These are phyloP conservation scores for Pseudevernia furfuracea DNA, from an alignment of 495 filamentous ascomycete species.

Conservation along the genomic window DNA sequence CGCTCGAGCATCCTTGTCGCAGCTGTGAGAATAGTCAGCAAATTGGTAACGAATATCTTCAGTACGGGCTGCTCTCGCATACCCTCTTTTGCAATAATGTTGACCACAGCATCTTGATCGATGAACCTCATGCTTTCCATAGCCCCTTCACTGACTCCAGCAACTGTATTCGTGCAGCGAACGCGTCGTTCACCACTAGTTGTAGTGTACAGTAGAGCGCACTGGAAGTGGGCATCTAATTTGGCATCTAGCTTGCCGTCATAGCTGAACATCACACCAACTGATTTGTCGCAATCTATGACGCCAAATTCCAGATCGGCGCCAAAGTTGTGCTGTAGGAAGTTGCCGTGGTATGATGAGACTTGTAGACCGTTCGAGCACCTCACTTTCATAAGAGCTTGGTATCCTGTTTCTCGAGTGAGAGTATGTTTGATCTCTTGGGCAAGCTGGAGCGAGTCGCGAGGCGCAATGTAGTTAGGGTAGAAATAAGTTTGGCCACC, in stretches of 20 bases:
- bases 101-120: slow-evolving; percentile 87
- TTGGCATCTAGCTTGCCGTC: slow-evolving; percentile 96
- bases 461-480: slow-evolving; percentile 82
- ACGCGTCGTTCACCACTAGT: slow-evolving; percentile 84
- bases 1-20: slow-evolving; percentile 72
- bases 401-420: slow-evolving; percentile 89
- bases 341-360: slow-evolving; percentile 89
- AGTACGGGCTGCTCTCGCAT: slow-evolving; percentile 19
- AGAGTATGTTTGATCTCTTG: slow-evolving; percentile 81
- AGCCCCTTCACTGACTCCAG: slow-evolving; percentile 79
- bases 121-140: slow-evolving; percentile 82
- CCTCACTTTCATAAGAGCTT: slow-evolving; percentile 96
- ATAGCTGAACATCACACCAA: slow-evolving; percentile 89
- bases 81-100: slow-evolving; percentile 84
- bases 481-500: slow-evolving; percentile 95
- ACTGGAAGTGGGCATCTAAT: slow-evolving; percentile 96
- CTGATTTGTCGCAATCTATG: slow-evolving; percentile 86
- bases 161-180: slow-evolving; percentile 86
- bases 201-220: slow-evolving; percentile 88
- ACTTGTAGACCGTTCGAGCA: slow-evolving; percentile 97
- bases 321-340: slow-evolving; percentile 86
- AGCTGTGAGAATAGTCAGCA: slow-evolving; percentile 40
- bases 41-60: neutral
- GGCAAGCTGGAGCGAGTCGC: slow-evolving; percentile 76
- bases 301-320: slow-evolving; percentile 93